These are phyloP conservation scores for Mycena filopes DNA, from an alignment of 768 basidiomycete genomes.

Conservation along the genomic window DNA sequence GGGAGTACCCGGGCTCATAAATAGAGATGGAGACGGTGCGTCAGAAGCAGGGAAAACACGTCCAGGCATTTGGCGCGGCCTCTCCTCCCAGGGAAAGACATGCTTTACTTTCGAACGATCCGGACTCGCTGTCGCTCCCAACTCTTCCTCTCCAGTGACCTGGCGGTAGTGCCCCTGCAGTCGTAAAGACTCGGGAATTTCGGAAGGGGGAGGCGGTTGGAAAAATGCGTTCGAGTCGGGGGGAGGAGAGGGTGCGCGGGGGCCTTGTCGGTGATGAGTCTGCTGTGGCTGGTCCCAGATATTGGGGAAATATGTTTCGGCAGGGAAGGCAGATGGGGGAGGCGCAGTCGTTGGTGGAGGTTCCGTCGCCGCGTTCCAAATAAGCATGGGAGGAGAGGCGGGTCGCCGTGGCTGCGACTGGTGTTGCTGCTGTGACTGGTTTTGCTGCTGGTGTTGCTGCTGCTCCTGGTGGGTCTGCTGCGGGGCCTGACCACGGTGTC, in stretches of 20 bases:
- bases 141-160: conserved; percentile 62
- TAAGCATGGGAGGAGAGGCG: conserved; percentile 69
- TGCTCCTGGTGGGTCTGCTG: conserved; percentile 37
- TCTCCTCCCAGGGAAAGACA: conserved; percentile 96
- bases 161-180: conserved; percentile 79
- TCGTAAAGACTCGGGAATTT: conserved; percentile 75
- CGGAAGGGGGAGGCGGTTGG: conserved; percentile 64
- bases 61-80: conserved; percentile 70
- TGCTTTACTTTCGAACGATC: conserved; percentile 78
- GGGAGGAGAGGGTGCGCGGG: conserved; percentile 44
- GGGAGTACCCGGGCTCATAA: conserved; percentile 49
- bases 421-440: conserved; percentile 37
- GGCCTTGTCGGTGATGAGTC: conserved; percentile 49
- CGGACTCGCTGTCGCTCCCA: conserved; percentile 62
- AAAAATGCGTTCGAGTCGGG: conserved; percentile 65
- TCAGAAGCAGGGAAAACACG: conserved; percentile 81
- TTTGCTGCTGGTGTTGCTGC: conserved; percentile 34
- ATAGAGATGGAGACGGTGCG: conserved; percentile 60
- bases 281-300: conserved; percentile 80
- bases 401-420: conserved; percentile 52
- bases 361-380: conserved; percentile 86
- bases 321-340: conserved; percentile 68
- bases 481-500: conserved; percentile 27
- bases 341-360: conserved; percentile 78
- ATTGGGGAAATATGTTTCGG: conserved; percentile 83